Percentiles rank a stretch among this genome's conserved stretches.
These are phyloP conservation scores for Phaeosphaeriaceae sp. DNA, from an alignment of 2,329 filamentous ascomycete species.

Conservation along the genomic window DNA sequence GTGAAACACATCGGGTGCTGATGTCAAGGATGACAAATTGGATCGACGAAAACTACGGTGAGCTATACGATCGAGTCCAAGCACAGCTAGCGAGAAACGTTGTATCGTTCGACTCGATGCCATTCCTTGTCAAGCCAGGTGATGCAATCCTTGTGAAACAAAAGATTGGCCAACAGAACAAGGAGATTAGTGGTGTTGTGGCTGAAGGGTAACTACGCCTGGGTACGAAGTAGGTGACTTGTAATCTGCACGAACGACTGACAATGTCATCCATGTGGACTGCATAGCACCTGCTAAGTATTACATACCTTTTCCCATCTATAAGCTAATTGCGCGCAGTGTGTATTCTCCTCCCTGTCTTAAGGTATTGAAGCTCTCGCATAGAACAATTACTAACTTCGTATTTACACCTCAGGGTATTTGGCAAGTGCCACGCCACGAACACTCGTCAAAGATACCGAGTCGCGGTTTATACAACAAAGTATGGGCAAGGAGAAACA, in stretches of 20 bases:
- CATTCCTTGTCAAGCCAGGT: conserved; percentile 5
- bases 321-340: too few relatives aligned
- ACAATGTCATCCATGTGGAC: too few relatives aligned
- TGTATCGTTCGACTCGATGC: conserved; percentile 5
- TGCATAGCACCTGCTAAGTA: too few relatives aligned
- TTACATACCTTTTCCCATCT: too few relatives aligned
- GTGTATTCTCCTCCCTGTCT: too few relatives aligned
- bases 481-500: background rate
- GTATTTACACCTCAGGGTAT: too few relatives aligned
- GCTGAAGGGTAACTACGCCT: too few relatives aligned
- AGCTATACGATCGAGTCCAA: conserved; percentile 1
- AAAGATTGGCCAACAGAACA: background rate
- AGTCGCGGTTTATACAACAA: background rate
- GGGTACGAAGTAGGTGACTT: too few relatives aligned
- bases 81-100: conserved; percentile 2
- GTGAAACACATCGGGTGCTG: background rate
- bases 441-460: background rate
- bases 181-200: background rate
- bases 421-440: background rate
- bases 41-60: conserved; percentile 6
- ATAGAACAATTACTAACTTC: too few relatives aligned
- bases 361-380: too few relatives aligned
- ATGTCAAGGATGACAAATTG: background rate
- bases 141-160: conserved; percentile 5
- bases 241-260: too few relatives aligned